Conservation (phyloP, 208 protist genomes). For the Crithidia fasciculata region DNA sequence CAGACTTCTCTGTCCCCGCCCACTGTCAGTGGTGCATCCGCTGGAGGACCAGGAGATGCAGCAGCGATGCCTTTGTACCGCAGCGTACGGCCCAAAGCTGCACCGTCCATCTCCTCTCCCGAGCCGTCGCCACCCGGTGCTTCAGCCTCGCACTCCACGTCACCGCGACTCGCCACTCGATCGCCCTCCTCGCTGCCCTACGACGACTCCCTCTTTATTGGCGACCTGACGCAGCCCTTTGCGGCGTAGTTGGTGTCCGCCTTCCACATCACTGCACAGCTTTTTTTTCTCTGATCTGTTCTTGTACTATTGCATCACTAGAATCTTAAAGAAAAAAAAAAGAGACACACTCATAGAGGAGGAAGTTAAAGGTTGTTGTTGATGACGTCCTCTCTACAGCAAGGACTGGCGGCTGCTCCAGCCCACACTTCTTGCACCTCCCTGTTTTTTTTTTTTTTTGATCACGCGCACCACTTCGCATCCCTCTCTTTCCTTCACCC, state of each 20-base stretch:
- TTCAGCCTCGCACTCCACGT: background rate
- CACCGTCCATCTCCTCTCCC: slow-evolving; percentile 5
- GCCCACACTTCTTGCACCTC: background rate
- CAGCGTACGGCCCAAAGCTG: background rate
- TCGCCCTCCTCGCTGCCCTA: slow-evolving; percentile 7
- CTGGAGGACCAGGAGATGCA: too few species aligned
- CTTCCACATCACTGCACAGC: background rate
- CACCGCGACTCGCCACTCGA: background rate
- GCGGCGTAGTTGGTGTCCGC: background rate
- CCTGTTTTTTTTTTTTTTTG: background rate
- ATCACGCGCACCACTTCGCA: background rate
- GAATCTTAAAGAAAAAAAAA: background rate
- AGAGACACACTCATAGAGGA: background rate
- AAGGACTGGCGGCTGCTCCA: too few species aligned
- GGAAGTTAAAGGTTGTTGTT: background rate
- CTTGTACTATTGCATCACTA: background rate
- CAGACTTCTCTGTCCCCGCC: slow-evolving; percentile 5
- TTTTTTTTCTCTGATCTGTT: background rate
- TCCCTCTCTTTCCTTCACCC: background rate
- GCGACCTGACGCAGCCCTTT: slow-evolving; percentile 10
- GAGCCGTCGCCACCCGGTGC: slow-evolving; percentile 8
- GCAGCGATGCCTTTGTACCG: background rate
- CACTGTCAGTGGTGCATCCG: background rate
- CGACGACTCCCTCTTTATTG: slow-evolving; percentile 7
- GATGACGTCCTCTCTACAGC: too few species aligned